phyloP scores from a whole-genome alignment of 257 asterid species.

The Lycium ferocissimum region DNA sequence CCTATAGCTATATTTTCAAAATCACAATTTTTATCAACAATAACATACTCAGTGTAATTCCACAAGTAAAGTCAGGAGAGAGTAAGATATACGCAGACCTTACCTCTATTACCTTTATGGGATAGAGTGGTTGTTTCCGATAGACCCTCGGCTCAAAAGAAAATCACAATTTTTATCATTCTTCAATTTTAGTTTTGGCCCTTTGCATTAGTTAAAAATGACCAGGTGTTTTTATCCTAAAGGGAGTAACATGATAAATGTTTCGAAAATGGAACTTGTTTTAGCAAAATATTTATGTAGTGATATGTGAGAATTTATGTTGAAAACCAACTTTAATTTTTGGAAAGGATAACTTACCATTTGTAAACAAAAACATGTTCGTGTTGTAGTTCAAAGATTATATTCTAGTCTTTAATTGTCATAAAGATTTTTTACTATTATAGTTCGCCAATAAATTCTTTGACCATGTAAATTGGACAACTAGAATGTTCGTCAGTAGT shows the following conservation, averaged over 20 bases:
- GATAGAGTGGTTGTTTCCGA: no score
- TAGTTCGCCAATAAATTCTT: background rate
- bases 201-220: background rate
- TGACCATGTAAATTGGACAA: constrained; percentile 23
- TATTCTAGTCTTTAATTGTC: constrained; percentile 2
- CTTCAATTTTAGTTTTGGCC: background rate
- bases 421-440: background rate
- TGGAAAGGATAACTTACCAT: background rate
- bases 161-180: background rate
- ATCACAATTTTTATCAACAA: background rate
- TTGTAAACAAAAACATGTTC: background rate
- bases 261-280: background rate
- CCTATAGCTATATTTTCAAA: background rate
- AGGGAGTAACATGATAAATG: background rate
- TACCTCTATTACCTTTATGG: no score
- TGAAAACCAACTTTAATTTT: background rate
- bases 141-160: no score
- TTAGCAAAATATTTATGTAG: background rate
- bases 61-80: no score
- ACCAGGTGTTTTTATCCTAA: background rate
- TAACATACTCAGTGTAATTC: no score
- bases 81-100: no score
- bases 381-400: background rate
- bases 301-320: background rate
- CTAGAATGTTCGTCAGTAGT: background rate